Base-by-base conservation (phyloP, 352 stramenopile genomes). In the Phytophthora pseudosyringae region DNA sequence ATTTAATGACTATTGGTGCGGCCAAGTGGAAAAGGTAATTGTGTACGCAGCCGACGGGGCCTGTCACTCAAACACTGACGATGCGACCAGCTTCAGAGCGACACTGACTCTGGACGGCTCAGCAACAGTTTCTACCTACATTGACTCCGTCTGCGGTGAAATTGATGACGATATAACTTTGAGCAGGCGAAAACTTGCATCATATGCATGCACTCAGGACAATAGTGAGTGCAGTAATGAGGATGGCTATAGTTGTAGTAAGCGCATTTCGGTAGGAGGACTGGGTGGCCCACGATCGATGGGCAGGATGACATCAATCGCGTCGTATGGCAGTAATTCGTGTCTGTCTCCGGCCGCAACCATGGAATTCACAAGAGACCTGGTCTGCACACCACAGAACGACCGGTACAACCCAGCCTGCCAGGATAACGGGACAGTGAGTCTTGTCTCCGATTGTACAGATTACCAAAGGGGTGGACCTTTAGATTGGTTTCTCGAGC, bases 121-220 rank as follows among this genome's bases (percentile, higher is more conserved):
- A 15, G 44, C 55, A 40, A 63, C 55, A n/a, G 40, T 63, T 9
- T 55, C 44, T 25, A 63, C 43, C 0, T 63, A 49, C 44, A 55
- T 12, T 39, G 54, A 62, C n/a, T 7, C 36, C 5, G 33, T 31
- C 8, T 59, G 50, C 50, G 12, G 5, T 26, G 15, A 7, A 15
- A 13, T 48, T 12, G 21, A 59, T 5, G 28, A 48, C 38, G 18
- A 15, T 11, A 5, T 36, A 12, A 33, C 13, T 5, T 8, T 29
- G 15, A 40, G 6, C 50, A 59, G 15, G 13, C 50, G 26, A 59
- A 15, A 28, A 15, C 31, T 35, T 35, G 31, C 31, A 35, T 46
- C 38, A 5, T 48, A 49, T 29, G 18, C 13, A 1, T 59, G 50
- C 12, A 11, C 33, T 39, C 21, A 35, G 5, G 35, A 45, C 8